Conservation (phyloP, 2,329 filamentous ascomycete genomes). For the Aspergillus niger region DNA sequence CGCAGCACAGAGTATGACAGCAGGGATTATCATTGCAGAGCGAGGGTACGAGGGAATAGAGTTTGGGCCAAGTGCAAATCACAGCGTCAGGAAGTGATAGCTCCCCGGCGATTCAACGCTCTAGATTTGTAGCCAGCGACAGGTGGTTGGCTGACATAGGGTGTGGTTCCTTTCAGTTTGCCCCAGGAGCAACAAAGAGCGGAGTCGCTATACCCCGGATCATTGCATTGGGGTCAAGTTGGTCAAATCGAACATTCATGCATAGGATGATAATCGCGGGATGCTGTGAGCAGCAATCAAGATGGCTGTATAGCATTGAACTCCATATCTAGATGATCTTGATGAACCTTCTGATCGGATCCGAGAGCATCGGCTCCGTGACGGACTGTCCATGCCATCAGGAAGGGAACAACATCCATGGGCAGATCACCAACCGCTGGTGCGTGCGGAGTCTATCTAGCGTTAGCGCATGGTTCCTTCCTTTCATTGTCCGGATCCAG, state of each 20-base stretch:
- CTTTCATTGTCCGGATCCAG: neutral
- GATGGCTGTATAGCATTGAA: neutral
- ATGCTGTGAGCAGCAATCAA: neutral
- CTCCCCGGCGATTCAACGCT: neutral
- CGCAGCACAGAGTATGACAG: neutral
- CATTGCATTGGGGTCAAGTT: neutral
- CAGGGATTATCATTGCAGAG: neutral
- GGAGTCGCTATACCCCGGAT: neutral
- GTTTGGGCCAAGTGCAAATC: neutral
- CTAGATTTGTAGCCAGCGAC: neutral
- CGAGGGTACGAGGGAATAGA: neutral
- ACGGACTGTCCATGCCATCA: neutral
- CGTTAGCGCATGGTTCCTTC: neutral
- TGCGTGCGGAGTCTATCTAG: neutral
- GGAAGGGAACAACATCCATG: neutral
- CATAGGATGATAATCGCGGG: neutral
- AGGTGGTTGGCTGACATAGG: neutral
- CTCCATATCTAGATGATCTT: neutral
- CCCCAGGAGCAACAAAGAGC: neutral
- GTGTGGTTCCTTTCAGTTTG: neutral
- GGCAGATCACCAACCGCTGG: neutral
- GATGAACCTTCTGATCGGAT: neutral
- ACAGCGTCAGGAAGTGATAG: neutral
- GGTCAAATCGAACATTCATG: neutral
- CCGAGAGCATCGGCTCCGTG: neutral